Base-by-base conservation (phyloP, 768 basidiomycete genomes). In the Chiua virens region DNA sequence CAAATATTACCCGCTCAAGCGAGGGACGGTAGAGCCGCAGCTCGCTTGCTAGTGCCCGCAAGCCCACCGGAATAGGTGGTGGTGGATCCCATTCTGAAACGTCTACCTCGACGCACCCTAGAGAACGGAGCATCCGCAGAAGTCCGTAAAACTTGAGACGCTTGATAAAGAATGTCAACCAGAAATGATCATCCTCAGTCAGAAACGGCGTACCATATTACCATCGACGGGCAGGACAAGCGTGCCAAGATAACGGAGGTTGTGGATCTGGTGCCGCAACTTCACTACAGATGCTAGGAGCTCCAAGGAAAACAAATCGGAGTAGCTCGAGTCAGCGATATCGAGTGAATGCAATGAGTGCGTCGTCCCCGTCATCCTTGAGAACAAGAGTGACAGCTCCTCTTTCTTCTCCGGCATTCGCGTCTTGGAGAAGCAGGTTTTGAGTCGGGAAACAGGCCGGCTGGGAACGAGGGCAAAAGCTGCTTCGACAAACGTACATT, bases 401-500 rank as follows among this genome's bases (percentile, higher is more conserved):
- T 70, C 67, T 28, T 74, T 73, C 68, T 84, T 85, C 39, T 78
- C 79, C 5, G 56, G 61, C 2, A 69, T 45, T 45, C 71, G 72
- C n/a, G 79, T 71, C 45, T 73, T 72, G 21, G 85, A 85, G 64
- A 87, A 83, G 60, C 85, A 86, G 7, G 85, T 85, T 66, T 87
- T 87, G 50, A 87, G 73, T 47, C 77, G 79, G 2, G 79, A 75
- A 36, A 88, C 66, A 8, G 85, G 84, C 3, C 85, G 75, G 11
- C 73, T 73, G 1, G 85, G 83, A 20, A 80, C 75, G 10, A 87
- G 66, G 15, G 74, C 74, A 43, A 73, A 72, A 4, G 80, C 85
- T 1, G 84, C 86, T 65, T 84, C 84, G 17, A 79, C 69, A 64
- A 86, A 86, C 2, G 85, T 85, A 65, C 86, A 87, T 66, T 86